Base-by-base conservation (phyloP, 2,329 filamentous ascomycete genomes). In the Mycogone perniciosa region DNA sequence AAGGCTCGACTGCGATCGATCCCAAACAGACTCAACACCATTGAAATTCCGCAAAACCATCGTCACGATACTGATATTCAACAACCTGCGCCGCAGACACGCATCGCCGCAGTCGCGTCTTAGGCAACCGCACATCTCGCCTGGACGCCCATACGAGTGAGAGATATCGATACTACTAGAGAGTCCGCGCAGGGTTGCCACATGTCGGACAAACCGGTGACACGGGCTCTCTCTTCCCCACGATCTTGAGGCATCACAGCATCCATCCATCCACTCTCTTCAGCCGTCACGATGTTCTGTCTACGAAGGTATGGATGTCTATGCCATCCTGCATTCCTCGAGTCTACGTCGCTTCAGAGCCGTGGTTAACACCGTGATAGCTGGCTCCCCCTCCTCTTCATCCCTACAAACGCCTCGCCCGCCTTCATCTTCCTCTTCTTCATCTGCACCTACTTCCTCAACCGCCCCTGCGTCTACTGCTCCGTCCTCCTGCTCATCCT, bases 381-480 rank as follows among this genome's bases (percentile, higher is more conserved):
- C 70, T 92, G 88, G 86, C 80, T 93, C 46, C 88, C 88, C 31
- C 83, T 93, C 60, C 87, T 93, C 67, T 91, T 93, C 71, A 90
- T 93, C 60, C 88, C 88, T 47, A 89, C 88, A 53, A 90, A 91
- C 67, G 86, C 88, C 60, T 90, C 87, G 52, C 88, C 88, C 29
- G 80, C 88, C 63, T 91, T 92, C 74, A 88, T 93, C 67, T 82
- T 92, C 72, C 81, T 89, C 71, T 89, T 93, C 77, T 86, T 99
- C 74, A 79, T 89, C 58, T 89, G 91, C 69, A 96, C 91, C 58
- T 97, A 96, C 76, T 88, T 95, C 71, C 84, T 99, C 62, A 95
- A 96, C 73, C 85, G 92, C 50, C 93, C 93, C 48, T 99, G 93
- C 75, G 86, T 96, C 61, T 99, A 99, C 79, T 99, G 93, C 80